Evolutionary conservation across 768 basidiomycete species (phyloP).

Genomic region (Xerocomellus intermedius): DNA sequence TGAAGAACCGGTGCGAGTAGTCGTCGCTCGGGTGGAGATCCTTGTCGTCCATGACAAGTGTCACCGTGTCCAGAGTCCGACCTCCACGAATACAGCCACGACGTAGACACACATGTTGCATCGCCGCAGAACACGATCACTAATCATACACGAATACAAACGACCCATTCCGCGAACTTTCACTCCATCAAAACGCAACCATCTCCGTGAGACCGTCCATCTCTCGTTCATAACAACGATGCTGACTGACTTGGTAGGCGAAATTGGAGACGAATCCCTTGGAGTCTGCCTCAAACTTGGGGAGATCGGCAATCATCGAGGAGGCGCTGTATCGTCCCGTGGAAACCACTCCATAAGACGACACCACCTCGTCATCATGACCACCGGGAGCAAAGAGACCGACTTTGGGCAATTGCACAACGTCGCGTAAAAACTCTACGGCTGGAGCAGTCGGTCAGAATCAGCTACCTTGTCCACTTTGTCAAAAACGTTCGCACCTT

Average conservation of each 20-base stretch:
- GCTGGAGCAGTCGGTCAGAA: constrained; percentile 31
- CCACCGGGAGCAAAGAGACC: constrained; percentile 35
- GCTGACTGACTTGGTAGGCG: constrained; percentile 61
- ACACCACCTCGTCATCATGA: constrained; percentile 39
- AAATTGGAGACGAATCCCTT: constrained; percentile 60
- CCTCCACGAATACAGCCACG: too few relatives aligned
- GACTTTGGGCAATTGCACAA: constrained; percentile 47
- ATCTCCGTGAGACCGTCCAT: constrained; percentile 49
- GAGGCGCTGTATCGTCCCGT: constrained; percentile 47
- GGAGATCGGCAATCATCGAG: constrained; percentile 38
- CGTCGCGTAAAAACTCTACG: constrained; percentile 46
- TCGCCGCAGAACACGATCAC: background rate
- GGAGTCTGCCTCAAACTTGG: constrained; percentile 43
- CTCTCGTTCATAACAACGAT: constrained; percentile 65
- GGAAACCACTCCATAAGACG: constrained; percentile 64
- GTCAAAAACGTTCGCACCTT: constrained; percentile 35
- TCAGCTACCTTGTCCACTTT: background rate
- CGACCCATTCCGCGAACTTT: background rate
- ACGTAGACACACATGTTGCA: background rate
- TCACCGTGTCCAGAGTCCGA: too few relatives aligned
- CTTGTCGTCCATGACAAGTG: constrained; percentile 46
- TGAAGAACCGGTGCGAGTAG: constrained; percentile 80
- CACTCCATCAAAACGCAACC: constrained; percentile 44
- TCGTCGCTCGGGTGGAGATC: constrained; percentile 82
- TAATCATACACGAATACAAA: constrained; percentile 15